phyloP scores from a whole-genome alignment of 139 green algal species.

The Picochlorum costavermella region DNA sequence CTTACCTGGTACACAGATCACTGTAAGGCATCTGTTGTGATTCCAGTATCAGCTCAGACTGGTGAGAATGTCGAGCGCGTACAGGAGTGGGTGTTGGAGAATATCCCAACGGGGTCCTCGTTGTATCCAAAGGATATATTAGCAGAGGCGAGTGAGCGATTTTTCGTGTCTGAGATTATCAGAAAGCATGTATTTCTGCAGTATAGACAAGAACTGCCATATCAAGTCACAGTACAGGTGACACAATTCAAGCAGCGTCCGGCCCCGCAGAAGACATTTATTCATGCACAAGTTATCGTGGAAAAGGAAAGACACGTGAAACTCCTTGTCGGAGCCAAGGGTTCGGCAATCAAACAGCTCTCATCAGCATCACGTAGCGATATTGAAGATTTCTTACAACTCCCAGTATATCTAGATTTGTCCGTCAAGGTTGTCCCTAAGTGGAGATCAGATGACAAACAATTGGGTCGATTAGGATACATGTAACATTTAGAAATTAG shows the following conservation, averaged over 20 bases:
- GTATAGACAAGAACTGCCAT: slow-evolving; percentile 89
- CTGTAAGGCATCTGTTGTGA: slow-evolving; percentile 18
- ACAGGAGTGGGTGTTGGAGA: slow-evolving; percentile 52
- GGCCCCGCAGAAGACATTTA: neutral
- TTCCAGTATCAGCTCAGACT: slow-evolving; percentile 36
- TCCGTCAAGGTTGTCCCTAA: slow-evolving; percentile 56
- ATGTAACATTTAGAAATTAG: slow-evolving; percentile 59
- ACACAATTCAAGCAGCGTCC: slow-evolving; percentile 63
- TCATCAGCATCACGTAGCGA: slow-evolving; percentile 45
- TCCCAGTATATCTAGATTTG: slow-evolving; percentile 68
- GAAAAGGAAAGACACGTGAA: slow-evolving; percentile 59
- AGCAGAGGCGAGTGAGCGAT: slow-evolving; percentile 83
- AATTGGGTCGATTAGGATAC: slow-evolving; percentile 11
- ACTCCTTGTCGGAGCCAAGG: slow-evolving; percentile 73
- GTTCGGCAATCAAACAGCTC: slow-evolving; percentile 55
- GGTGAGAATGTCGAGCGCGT: slow-evolving; percentile 38
- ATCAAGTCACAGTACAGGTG: slow-evolving; percentile 70
- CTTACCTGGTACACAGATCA: slow-evolving; percentile 36
- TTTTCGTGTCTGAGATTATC: slow-evolving; percentile 96
- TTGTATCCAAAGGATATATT: slow-evolving; percentile 78
- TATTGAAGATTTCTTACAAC: slow-evolving; percentile 74
- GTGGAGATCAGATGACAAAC: slow-evolving; percentile 35
- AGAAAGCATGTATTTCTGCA: slow-evolving; percentile 89
- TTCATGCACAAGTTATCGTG: slow-evolving; percentile 38
- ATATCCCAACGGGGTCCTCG: slow-evolving; percentile 68